Evolutionary conservation across 2,329 filamentous ascomycete genomes (phyloP).

Genomic region (Botrytis paeoniae): DNA sequence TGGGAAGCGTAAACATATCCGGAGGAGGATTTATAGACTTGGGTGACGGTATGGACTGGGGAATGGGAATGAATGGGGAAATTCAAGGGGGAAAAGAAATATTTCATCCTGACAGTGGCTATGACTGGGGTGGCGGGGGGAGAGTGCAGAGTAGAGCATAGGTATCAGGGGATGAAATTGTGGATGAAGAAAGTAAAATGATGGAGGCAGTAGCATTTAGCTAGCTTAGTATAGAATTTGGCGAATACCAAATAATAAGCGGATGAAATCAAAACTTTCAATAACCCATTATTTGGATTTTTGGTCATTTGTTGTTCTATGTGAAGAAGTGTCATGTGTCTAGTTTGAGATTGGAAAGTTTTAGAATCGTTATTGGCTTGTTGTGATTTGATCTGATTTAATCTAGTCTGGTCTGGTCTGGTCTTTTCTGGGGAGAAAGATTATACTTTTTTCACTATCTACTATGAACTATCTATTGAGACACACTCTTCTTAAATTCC

Average conservation of each 20-base stretch:
- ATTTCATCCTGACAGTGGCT: neutral
- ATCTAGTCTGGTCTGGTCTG: no score
- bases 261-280: neutral
- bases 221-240: constrained; percentile 6
- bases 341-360: neutral
- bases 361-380: neutral
- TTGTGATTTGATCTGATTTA: no score
- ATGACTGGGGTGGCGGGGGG: neutral
- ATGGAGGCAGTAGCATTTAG: neutral
- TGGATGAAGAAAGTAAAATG: neutral
- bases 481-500: no score
- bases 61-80: neutral
- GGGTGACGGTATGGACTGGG: neutral
- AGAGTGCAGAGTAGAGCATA: neutral
- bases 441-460: no score
- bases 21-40: constrained; percentile 8
- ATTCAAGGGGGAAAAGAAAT: neutral
- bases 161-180: neutral
- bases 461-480: no score
- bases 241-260: neutral
- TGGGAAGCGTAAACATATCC: constrained; percentile 7
- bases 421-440: no score
- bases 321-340: neutral
- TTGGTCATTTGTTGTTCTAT: neutral
- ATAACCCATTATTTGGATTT: neutral